Conservation (phyloP, 257 asterid genomes). For the Nemophila menziesii region DNA sequence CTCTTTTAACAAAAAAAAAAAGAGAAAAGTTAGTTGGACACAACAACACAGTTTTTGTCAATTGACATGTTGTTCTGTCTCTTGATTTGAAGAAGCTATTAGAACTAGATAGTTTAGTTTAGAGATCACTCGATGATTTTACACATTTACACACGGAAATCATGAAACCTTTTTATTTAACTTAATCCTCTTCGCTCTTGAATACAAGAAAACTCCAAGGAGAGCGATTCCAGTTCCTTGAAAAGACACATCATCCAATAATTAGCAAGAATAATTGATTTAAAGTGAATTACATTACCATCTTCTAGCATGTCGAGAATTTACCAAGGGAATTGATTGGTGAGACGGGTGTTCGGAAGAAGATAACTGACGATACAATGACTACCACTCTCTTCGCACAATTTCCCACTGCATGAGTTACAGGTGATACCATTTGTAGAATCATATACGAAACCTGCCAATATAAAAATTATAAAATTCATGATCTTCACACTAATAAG, state of each 20-base stretch:
- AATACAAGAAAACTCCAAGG: slow-evolving; percentile 66
- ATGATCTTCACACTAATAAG: not conserved
- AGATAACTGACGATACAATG: slow-evolving; percentile 60
- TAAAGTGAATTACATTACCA: not conserved
- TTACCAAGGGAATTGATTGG: slow-evolving; percentile 38
- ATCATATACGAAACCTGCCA: slow-evolving; percentile 70
- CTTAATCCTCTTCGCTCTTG: slow-evolving; percentile 62
- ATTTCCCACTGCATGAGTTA: slow-evolving; percentile 86
- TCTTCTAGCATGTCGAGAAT: not conserved
- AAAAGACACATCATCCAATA: not conserved
- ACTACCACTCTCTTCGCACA: slow-evolving; percentile 79
- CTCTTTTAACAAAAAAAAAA: too few relatives aligned
- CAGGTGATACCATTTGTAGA: slow-evolving; percentile 68
- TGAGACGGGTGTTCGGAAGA: slow-evolving; percentile 61
- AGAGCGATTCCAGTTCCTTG: slow-evolving; percentile 84
- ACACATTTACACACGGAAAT: too few relatives aligned
- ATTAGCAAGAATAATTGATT: not conserved
- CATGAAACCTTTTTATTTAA: slow-evolving; percentile 31
- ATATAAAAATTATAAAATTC: too few relatives aligned
- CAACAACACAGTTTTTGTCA: too few relatives aligned
- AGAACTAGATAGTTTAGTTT: too few relatives aligned
- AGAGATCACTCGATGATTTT: too few relatives aligned
- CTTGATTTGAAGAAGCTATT: too few relatives aligned
- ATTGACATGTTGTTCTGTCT: too few relatives aligned
- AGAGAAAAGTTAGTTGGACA: too few relatives aligned